Percentiles rank a stretch among this genome's conserved stretches.
These are phyloP conservation scores for Clavispora asparagi DNA, from an alignment of 805 yeast genomes.

Conservation along the genomic window DNA sequence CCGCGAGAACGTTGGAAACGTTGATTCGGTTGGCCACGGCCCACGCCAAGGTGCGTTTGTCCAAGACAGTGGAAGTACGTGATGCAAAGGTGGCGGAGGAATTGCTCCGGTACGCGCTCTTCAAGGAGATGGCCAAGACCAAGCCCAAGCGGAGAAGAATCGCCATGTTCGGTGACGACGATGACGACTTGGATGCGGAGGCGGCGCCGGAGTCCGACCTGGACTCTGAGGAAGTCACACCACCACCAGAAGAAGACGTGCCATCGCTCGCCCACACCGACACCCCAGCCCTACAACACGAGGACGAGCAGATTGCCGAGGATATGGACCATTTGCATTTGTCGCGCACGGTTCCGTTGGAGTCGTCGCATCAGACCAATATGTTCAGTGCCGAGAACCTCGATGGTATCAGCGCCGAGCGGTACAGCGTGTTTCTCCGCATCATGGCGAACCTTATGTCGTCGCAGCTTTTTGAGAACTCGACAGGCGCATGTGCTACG, in stretches of 20 bases:
- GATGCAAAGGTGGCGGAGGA: constrained; percentile 88
- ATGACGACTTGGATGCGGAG: constrained; percentile 26
- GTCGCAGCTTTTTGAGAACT: constrained; percentile 29
- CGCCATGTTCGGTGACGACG: constrained; percentile 15
- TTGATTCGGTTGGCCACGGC: constrained; percentile 92
- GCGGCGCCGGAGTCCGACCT: constrained; percentile 16
- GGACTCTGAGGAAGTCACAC: constrained; percentile 6
- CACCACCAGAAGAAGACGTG: constrained; percentile 7
- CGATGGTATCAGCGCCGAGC: constrained; percentile 25
- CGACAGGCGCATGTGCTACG: constrained; percentile 25
- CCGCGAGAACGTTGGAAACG: constrained; percentile 97
- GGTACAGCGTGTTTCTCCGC: constrained; percentile 26
- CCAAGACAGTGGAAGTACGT: constrained; percentile 61
- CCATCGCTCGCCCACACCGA: constrained; percentile 4
- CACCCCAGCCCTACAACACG: constrained; percentile 4
- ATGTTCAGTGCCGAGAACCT: constrained; percentile 10
- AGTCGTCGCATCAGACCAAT: constrained; percentile 19
- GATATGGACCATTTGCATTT: constrained; percentile 27
- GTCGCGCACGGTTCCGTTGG: constrained; percentile 22
- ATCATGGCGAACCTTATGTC: constrained; percentile 28
- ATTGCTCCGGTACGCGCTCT: constrained; percentile 76
- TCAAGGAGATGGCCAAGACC: constrained; percentile 59
- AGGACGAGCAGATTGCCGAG: constrained; percentile 5
- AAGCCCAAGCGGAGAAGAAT: constrained; percentile 25
- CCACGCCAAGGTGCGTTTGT: constrained; percentile 91